Conservation (phyloP, 2,329 filamentous ascomycete genomes). For the Phaeosphaeriaceae sp. region DNA sequence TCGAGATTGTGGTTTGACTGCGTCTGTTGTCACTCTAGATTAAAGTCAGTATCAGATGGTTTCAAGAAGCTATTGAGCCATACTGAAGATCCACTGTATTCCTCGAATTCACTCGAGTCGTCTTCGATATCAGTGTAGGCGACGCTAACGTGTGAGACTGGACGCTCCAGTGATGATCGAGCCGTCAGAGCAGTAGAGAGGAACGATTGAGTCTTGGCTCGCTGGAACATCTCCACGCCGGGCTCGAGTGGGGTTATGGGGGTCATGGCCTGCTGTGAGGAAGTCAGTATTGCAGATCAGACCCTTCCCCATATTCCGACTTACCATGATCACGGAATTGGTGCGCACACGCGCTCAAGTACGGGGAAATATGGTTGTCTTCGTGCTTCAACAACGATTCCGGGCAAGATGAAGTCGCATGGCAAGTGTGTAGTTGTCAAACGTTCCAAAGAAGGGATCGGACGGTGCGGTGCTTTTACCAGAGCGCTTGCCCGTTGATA, state of each 20-base stretch:
- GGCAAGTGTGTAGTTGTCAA: conserved; percentile 39
- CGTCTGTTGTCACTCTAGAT: conserved; percentile 64
- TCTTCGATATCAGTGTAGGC: conserved; percentile 81
- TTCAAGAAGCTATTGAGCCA: conserved; percentile 38
- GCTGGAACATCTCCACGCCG: conserved; percentile 58
- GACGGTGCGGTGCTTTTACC: conserved; percentile 44
- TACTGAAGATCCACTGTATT: conserved; percentile 71
- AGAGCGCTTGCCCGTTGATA: conserved; percentile 48
- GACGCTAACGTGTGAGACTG: conserved; percentile 75
- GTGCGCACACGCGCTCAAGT: conserved; percentile 22
- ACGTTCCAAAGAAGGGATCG: conserved; percentile 41
- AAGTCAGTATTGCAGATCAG: conserved; percentile 27
- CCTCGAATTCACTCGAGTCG: conserved; percentile 50
- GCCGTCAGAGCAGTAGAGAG: conserved; percentile 57
- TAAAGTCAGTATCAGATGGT: conserved; percentile 23
- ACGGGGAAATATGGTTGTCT: conserved; percentile 18
- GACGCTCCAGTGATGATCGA: conserved; percentile 58
- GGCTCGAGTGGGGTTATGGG: conserved; percentile 53
- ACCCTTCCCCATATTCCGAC: conserved; percentile 9
- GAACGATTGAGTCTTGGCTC: conserved; percentile 61
- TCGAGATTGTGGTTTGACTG: conserved; percentile 86
- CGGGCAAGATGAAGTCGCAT: conserved; percentile 35
- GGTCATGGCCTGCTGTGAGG: conserved; percentile 53
- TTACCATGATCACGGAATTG: conserved; percentile 46
- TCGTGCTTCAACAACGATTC: conserved; percentile 30